Evolutionary conservation across 73 alveolate species (phyloP).

Genomic region (Paraurostyla sp.): DNA sequence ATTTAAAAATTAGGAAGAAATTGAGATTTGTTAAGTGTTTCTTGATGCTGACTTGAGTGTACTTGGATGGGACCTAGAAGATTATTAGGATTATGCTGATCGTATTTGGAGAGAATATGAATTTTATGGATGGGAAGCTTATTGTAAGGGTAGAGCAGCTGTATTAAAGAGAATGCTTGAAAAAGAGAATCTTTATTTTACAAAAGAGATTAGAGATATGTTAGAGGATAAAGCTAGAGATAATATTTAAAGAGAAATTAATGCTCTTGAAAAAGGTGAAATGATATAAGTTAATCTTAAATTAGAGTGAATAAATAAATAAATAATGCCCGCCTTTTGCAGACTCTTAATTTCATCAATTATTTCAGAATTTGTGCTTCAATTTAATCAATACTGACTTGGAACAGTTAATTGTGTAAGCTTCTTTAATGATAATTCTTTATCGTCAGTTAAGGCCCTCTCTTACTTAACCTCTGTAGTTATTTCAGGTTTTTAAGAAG

Average conservation of each 20-base stretch:
- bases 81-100: conserved; percentile 39
- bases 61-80: conserved; percentile 30
- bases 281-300: background rate
- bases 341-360: no score
- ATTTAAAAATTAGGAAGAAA: background rate
- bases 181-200: conserved; percentile 18
- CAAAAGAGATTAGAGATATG: background rate
- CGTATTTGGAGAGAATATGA: conserved; percentile 45
- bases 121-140: conserved; percentile 31
- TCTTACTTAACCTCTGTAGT: no score
- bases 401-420: no score
- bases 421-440: no score
- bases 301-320: background rate
- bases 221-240: conserved; percentile 34
- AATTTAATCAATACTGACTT: no score
- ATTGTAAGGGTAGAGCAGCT: conserved; percentile 51
- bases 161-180: conserved; percentile 1
- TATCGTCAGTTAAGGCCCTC: no score
- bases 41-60: conserved; percentile 57
- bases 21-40: background rate
- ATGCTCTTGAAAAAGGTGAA: background rate
- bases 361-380: no score
- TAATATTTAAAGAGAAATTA: conserved; percentile 9
- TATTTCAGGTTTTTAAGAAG: no score
- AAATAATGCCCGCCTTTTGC: no score